Base-by-base conservation (phyloP, 2,329 filamentous ascomycete genomes). In the Aspergillus carbonarius region DNA sequence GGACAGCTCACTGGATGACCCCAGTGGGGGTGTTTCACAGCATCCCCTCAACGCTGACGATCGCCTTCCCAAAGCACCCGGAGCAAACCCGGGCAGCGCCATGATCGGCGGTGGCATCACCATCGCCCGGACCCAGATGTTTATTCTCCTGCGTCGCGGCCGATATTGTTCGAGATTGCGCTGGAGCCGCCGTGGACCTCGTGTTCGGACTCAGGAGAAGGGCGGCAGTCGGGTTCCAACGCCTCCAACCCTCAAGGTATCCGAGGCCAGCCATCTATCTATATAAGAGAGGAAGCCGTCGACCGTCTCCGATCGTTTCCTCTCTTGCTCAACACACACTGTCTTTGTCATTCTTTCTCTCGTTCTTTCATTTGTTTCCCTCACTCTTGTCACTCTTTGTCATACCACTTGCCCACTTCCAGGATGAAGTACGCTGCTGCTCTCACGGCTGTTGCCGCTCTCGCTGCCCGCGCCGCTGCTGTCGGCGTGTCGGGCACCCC, bases 401-500 rank as follows among this genome's bases (percentile, higher is more conserved):
- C 8, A 27, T 8, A 46, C 35, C 13, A 40, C 25, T 27, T 15
- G 42, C 51, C 6, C 59, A 52, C 37, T 56, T 61, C 57, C 55
- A 62, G 37, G 46, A 66, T 66, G 64, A 66, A 62, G 55, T 57
- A 61, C 49, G 30, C 55, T 47, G 60, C 59, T 40, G 48, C 65
- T 52, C 20, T 65, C 17, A 52, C 46, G 48, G 61, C 61, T 23
- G 58, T 62, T 15, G 54, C 57, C 18, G 63, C 61, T 15, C 49
- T 66, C 25, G 55, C 49, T 57, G 60, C 57, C 61, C 58, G 55
- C 32, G 57, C 60, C 12, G 32, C 50, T 47, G 64, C 64, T 17
- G 47, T 61, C 54, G 37, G 61, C 40, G 65, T 67, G 53, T 59
- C 67, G 20, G 72, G 72, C 44, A 53, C 76, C 42, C 73, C 79